A percentile compares a stretch with the other conserved stretches of the same genome.
Conservation (phyloP, 345 rosid species). For the Citrus unshiu region DNA sequence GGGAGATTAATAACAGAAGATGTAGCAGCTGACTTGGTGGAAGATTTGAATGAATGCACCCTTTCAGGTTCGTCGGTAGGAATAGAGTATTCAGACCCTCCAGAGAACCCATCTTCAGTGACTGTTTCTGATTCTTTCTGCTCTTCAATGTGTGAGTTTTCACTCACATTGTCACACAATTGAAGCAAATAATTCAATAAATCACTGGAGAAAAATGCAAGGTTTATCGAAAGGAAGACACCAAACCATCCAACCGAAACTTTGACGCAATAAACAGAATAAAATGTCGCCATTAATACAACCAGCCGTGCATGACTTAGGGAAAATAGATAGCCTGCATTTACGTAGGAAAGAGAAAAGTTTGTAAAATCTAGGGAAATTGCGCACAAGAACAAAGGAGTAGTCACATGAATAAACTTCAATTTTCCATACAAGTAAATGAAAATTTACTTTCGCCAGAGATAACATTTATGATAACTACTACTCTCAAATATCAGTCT, state of each 20-base stretch:
- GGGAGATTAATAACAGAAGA: constrained; percentile 45
- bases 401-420: neutral
- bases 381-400: neutral
- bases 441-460: neutral
- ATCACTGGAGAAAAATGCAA: constrained; percentile 88
- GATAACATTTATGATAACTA: neutral
- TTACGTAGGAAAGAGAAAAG: constrained; percentile 16
- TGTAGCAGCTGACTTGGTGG: constrained; percentile 48
- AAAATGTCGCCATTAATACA: constrained; percentile 64
- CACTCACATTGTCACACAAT: constrained; percentile 75
- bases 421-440: neutral
- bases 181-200: constrained; percentile 65
- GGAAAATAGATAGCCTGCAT: constrained; percentile 90
- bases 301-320: constrained; percentile 86
- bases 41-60: constrained; percentile 58
- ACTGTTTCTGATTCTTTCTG: constrained; percentile 57
- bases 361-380: constrained; percentile 1
- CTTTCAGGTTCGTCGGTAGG: constrained; percentile 59
- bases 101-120: constrained; percentile 63
- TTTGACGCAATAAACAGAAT: constrained; percentile 81
- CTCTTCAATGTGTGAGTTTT: constrained; percentile 53
- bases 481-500: neutral
- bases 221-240: constrained; percentile 73
- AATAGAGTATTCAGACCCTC: constrained; percentile 51
- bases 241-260: constrained; percentile 96